Conservation (phyloP, 495 filamentous ascomycete genomes). For the Stereocaulon alpinum region DNA sequence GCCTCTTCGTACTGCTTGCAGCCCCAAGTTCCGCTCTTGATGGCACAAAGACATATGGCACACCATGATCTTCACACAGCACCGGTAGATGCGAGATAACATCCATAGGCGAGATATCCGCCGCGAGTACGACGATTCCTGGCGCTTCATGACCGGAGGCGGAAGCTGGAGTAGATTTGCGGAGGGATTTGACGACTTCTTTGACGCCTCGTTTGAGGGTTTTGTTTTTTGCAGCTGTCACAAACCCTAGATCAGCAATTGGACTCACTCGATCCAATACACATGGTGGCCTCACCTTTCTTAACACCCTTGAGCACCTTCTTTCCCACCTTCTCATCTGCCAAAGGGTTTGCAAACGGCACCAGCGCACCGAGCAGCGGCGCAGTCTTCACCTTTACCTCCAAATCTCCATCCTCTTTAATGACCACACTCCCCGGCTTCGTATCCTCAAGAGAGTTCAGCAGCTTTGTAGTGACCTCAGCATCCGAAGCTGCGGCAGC, state of each 20-base stretch:
- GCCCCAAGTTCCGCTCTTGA: conserved; percentile 84
- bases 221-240: conserved; percentile 54
- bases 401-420: conserved; percentile 44
- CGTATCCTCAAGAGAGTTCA: conserved; percentile 28
- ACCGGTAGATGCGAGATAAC: conserved; percentile 90
- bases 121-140: conserved; percentile 82
- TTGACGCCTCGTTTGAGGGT: conserved; percentile 94
- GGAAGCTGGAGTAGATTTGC: conserved; percentile 58
- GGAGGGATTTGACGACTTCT: conserved; percentile 93
- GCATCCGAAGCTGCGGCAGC: conserved; percentile 46
- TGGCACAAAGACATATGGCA: conserved; percentile 86
- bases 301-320: conserved; percentile 88
- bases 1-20: conserved; percentile 84
- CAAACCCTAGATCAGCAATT: neutral
- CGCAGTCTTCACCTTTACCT: conserved; percentile 36
- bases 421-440: conserved; percentile 45
- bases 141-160: conserved; percentile 42
- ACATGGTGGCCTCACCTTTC: conserved; percentile 55
- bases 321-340: conserved; percentile 82
- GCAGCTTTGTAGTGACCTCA: conserved; percentile 34
- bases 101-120: conserved; percentile 75
- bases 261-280: neutral
- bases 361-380: conserved; percentile 61
- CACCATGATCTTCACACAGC: conserved; percentile 91
- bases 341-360: conserved; percentile 86